These are phyloP conservation scores for Botryotinia globosa DNA, from an alignment of 2,329 filamentous ascomycete species.

Conservation along the genomic window DNA sequence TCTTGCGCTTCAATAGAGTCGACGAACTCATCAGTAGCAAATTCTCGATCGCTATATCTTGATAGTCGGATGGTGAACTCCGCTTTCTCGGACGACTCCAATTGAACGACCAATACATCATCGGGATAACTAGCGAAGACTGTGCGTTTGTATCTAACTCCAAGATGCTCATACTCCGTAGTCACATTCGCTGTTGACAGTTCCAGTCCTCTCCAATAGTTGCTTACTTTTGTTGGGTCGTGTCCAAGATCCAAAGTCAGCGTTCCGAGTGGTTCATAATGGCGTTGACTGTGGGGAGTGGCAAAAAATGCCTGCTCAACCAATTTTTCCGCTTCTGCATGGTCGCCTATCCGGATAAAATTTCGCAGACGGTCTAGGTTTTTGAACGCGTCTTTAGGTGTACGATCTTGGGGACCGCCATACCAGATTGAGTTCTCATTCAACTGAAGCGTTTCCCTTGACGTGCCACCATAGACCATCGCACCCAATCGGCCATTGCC, in stretches of 20 bases:
- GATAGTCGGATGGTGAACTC: constrained; percentile 38
- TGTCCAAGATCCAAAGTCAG: constrained; percentile 45
- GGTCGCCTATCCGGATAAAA: constrained; percentile 42
- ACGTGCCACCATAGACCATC: constrained; percentile 47
- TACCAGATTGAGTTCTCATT: constrained; percentile 51
- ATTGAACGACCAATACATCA: constrained; percentile 41
- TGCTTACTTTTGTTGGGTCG: constrained; percentile 29
- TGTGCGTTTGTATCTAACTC: constrained; percentile 38
- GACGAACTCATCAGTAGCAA: constrained; percentile 45
- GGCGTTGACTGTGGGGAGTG: constrained; percentile 46
- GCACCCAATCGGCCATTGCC: constrained; percentile 47
- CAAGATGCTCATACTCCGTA: constrained; percentile 40
- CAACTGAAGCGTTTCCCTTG: constrained; percentile 45
- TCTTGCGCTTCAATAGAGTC: constrained; percentile 39
- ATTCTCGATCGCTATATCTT: constrained; percentile 42
- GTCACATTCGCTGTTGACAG: constrained; percentile 38
- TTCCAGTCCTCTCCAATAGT: constrained; percentile 38
- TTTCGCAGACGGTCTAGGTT: constrained; percentile 43
- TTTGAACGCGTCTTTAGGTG: constrained; percentile 41
- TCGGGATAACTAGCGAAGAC: constrained; percentile 43
- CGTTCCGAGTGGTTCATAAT: constrained; percentile 45
- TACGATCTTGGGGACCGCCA: constrained; percentile 45
- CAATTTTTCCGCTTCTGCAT: constrained; percentile 44
- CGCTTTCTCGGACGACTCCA: constrained; percentile 25
- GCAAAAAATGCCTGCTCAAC: constrained; percentile 45